Evolutionary conservation across 2,329 filamentous ascomycete species (phyloP), one percentile per base, ranked within the genome.

Genomic region (Neofusicoccum laricinum): DNA sequence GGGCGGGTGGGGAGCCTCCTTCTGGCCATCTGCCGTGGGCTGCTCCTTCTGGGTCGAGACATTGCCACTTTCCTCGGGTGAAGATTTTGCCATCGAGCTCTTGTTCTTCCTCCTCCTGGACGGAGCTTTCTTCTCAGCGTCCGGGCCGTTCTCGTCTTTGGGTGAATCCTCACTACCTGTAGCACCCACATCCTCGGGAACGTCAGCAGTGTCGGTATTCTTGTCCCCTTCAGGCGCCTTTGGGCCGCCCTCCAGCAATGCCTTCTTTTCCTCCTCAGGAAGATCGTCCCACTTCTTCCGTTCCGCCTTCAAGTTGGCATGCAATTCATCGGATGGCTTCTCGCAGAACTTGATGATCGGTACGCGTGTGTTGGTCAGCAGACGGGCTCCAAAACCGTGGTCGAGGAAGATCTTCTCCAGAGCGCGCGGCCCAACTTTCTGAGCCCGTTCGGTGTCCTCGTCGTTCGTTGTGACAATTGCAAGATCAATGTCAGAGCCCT

Each of bases 401-500:
- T 90, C 84, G 4, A 96, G 81, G 12, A 96, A 84, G 2, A 85
- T 86, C 73, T 89, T 90, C 72, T 96, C 92, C 2, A 97, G 77
- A 6, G 93, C 72, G 25, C 91, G 85, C 81, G 51, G 53, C 10
- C 63, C 63, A 19, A 41, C 25, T 25, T 64, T 61, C 17, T 49
- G 43, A 10, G 63, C 63, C 15, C 43, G 21, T 43, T 64, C 53
- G 4, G 86, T 88, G 36, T 83, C 83, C 15, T 82, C 73, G 14
- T 80, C 80, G 66, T 86, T 83, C 2, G 84, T n/a, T 81, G 59
- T 84, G 4, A 95, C 80, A 38, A 96, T 84, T 8, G 89, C 90
- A 34, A 97, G 84, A 75, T 97, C 93, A 89, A 97, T 92, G 71
- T 97, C 93, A 1, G 93, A 94, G n/a, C 88, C 87, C 70, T 90